phyloP scores from a whole-genome alignment of 352 stramenopile species.

The Pythium coloratum region DNA sequence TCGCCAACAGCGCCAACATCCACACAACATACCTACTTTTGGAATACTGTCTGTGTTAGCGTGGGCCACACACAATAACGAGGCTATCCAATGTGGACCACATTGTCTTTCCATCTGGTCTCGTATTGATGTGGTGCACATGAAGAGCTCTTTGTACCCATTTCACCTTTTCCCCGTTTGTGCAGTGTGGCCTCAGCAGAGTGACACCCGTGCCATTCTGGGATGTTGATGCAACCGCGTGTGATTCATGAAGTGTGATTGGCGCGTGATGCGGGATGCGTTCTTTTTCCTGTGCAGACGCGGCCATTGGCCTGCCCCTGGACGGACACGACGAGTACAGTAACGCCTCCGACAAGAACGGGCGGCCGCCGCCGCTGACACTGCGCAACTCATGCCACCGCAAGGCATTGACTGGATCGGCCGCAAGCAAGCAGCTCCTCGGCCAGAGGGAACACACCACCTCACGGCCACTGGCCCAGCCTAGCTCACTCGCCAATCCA shows the following conservation, averaged over 20 bases:
- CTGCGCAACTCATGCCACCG: neutral
- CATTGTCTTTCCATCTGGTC: neutral
- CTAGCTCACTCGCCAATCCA: neutral
- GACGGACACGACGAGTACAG: constrained; percentile 10
- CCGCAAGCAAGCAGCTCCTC: neutral
- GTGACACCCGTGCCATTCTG: neutral
- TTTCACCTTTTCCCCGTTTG: neutral
- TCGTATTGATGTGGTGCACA: neutral
- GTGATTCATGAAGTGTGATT: neutral
- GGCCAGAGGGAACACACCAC: too few species aligned
- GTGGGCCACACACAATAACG: neutral
- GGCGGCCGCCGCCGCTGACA: neutral
- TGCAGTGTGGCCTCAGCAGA: neutral
- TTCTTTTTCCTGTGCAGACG: constrained; percentile 14
- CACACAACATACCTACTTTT: neutral
- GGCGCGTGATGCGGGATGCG: neutral
- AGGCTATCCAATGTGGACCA: constrained; percentile 2
- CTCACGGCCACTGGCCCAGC: too few species aligned
- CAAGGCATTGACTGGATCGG: constrained; percentile 5
- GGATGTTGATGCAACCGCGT: neutral
- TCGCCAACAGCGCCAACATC: neutral
- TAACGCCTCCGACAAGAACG: constrained; percentile 25
- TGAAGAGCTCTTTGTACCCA: constrained; percentile 6
- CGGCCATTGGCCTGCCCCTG: constrained; percentile 1
- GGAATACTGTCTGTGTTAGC: neutral